A percentile compares a stretch with the other conserved stretches of the same genome.
These are phyloP conservation scores for Colletotrichum limetticola DNA, from an alignment of 2,329 filamentous ascomycete genomes.

Conservation along the genomic window DNA sequence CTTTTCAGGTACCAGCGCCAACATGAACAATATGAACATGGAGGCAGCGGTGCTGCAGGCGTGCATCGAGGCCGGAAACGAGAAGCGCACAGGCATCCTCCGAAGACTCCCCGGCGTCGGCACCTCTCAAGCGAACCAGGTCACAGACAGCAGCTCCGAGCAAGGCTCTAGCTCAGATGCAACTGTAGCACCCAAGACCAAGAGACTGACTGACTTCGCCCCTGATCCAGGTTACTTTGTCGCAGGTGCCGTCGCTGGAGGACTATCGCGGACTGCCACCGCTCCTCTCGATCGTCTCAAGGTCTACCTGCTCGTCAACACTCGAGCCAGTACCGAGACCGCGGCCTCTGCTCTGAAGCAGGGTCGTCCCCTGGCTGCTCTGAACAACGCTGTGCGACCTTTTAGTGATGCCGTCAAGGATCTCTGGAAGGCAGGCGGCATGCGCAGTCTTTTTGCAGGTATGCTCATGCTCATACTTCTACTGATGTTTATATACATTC, in stretches of 20 bases:
- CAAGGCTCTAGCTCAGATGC: slow-evolving; percentile 39
- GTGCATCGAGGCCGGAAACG: slow-evolving; percentile 21
- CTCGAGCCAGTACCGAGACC: slow-evolving; percentile 67
- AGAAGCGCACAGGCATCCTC: slow-evolving; percentile 20
- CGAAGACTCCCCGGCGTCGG: slow-evolving; percentile 44
- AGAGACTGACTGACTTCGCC: slow-evolving; percentile 74
- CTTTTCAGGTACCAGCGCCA: slow-evolving; percentile 15
- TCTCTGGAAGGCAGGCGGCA: slow-evolving; percentile 85
- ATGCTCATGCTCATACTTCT: slow-evolving; percentile 43
- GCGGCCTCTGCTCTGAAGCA: slow-evolving; percentile 75
- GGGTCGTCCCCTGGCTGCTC: slow-evolving; percentile 72
- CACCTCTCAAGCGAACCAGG: slow-evolving; percentile 42
- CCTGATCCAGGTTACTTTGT: slow-evolving; percentile 97
- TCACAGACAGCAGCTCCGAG: slow-evolving; percentile 34
- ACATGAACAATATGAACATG: slow-evolving; percentile 17
- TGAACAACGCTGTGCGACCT: slow-evolving; percentile 74
- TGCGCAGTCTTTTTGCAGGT: slow-evolving; percentile 94
- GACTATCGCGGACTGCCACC: slow-evolving; percentile 93
- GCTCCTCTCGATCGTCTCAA: slow-evolving; percentile 97
- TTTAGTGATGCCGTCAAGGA: slow-evolving; percentile 79
- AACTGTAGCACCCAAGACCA: slow-evolving; percentile 49
- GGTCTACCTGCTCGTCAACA: slow-evolving; percentile 96
- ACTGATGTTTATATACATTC: too few relatives aligned
- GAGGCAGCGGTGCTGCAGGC: slow-evolving; percentile 32
- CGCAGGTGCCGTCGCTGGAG: slow-evolving; percentile 93